Conservation (phyloP, 2,329 filamentous ascomycete genomes). For the Catunica adiposa region DNA sequence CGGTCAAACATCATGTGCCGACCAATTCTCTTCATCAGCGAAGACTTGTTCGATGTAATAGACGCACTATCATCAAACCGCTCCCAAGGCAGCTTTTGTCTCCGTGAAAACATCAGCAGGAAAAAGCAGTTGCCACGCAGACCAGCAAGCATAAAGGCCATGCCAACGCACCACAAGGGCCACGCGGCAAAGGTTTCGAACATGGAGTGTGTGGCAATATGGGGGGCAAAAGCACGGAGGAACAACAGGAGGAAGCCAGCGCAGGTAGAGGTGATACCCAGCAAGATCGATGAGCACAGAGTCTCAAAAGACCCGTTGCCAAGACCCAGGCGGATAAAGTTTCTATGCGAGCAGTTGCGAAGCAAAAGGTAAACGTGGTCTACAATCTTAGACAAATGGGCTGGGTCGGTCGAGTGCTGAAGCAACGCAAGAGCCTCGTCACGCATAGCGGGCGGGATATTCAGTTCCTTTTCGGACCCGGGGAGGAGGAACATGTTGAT, state of each 20-base stretch:
- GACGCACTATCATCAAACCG: constrained; percentile 26
- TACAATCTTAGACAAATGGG: constrained; percentile 26
- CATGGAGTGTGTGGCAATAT: constrained; percentile 24
- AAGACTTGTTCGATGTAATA: constrained; percentile 16
- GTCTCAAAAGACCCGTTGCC: constrained; percentile 35
- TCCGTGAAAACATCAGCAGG: constrained; percentile 28
- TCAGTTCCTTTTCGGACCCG: constrained; percentile 29
- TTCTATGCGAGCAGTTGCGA: constrained; percentile 31
- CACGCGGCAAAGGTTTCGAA: constrained; percentile 28
- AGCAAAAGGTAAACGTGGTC: constrained; percentile 31
- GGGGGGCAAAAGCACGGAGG: constrained; percentile 25
- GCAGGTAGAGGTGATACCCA: constrained; percentile 26
- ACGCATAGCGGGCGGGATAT: constrained; percentile 29
- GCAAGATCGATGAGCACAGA: constrained; percentile 28
- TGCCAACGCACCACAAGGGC: constrained; percentile 30
- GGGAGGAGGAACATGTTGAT: constrained; percentile 26
- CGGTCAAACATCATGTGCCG: constrained; percentile 32
- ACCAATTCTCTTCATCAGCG: constrained; percentile 20
- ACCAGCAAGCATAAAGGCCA: constrained; percentile 28
- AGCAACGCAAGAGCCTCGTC: constrained; percentile 24
- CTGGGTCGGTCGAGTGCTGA: constrained; percentile 23
- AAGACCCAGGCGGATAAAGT: constrained; percentile 37
- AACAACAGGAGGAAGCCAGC: constrained; percentile 26
- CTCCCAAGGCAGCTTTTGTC: constrained; percentile 32
- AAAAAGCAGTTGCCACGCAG: constrained; percentile 32